Conservation (phyloP, 257 asterid species). For the Ophiorrhiza pumila region DNA sequence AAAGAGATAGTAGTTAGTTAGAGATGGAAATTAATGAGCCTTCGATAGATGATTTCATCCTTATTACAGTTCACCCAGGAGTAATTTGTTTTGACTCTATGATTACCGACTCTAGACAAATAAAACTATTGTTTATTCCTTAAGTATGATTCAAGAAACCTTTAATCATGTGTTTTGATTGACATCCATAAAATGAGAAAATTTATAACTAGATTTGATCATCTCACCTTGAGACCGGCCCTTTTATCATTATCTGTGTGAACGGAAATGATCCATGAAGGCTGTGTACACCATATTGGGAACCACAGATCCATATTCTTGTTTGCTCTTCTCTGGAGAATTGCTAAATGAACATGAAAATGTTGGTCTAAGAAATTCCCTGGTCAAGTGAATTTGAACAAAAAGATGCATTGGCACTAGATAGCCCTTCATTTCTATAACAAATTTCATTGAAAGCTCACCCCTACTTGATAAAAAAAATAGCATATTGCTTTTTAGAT, state of each 20-base stretch:
- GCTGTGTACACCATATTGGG: neutral
- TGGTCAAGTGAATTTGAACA: too few species aligned
- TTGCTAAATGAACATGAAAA: too few species aligned
- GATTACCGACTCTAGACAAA: neutral
- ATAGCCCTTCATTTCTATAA: too few species aligned
- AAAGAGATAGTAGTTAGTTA: constrained; percentile 19
- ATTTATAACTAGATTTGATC: neutral
- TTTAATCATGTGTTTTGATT: neutral
- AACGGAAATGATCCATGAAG: neutral
- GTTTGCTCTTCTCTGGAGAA: too few species aligned
- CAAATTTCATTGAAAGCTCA: too few species aligned
- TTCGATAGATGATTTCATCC: constrained; percentile 8
- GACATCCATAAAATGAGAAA: neutral
- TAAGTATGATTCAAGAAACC: constrained; percentile 5
- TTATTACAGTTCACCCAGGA: constrained; percentile 5
- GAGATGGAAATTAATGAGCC: constrained; percentile 4
- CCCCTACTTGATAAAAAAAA: too few species aligned
- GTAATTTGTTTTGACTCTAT: constrained; percentile 7
- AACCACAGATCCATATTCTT: neutral
- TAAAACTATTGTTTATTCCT: constrained; percentile 6
- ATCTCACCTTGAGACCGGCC: neutral
- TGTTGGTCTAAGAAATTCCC: too few species aligned
- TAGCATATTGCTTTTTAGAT: too few species aligned
- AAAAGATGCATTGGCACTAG: too few species aligned
- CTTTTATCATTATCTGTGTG: neutral